Evolutionary conservation across 768 basidiomycete genomes (phyloP).

Genomic region (Panellus pusillus): DNA sequence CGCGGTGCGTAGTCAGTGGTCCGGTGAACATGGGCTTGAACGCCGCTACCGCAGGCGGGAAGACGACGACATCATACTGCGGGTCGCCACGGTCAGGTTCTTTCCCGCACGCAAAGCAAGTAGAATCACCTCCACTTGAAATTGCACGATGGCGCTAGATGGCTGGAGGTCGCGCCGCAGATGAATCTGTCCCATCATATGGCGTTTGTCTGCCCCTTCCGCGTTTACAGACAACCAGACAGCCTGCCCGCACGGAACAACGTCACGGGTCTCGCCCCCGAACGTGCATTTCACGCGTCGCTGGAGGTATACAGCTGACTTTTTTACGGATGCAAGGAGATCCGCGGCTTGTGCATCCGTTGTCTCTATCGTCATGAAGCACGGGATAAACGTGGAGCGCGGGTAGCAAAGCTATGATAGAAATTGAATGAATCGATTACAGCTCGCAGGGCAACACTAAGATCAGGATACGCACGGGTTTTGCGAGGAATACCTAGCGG

Average conservation of each 20-base stretch:
- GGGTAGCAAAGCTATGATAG: conserved; percentile 14
- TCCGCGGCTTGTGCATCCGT: conserved; percentile 14
- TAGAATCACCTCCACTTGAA: conserved; percentile 4
- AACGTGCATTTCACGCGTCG: conserved; percentile 7
- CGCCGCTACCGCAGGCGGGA: conserved; percentile 6
- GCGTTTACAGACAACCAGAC: conserved; percentile 12
- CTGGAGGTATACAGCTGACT: conserved; percentile 8
- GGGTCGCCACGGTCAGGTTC: background rate
- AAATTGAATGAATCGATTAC: background rate
- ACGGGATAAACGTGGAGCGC: conserved; percentile 8
- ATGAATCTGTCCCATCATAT: conserved; percentile 14
- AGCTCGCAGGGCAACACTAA: too few relatives aligned
- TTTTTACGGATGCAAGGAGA: conserved; percentile 10
- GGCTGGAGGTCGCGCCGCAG: conserved; percentile 11
- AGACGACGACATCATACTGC: conserved; percentile 13
- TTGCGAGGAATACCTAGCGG: conserved; percentile 13
- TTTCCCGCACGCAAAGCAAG: background rate
- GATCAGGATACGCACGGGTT: conserved; percentile 8
- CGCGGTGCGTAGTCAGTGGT: conserved; percentile 7
- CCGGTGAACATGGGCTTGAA: background rate
- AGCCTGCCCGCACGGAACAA: conserved; percentile 12
- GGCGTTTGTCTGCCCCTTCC: background rate
- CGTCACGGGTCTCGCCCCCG: background rate
- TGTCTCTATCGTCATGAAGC: conserved; percentile 15
- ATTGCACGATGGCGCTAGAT: background rate